These are phyloP conservation scores for Begonia masoniana DNA, from an alignment of 306 rosid species.

Conservation along the genomic window DNA sequence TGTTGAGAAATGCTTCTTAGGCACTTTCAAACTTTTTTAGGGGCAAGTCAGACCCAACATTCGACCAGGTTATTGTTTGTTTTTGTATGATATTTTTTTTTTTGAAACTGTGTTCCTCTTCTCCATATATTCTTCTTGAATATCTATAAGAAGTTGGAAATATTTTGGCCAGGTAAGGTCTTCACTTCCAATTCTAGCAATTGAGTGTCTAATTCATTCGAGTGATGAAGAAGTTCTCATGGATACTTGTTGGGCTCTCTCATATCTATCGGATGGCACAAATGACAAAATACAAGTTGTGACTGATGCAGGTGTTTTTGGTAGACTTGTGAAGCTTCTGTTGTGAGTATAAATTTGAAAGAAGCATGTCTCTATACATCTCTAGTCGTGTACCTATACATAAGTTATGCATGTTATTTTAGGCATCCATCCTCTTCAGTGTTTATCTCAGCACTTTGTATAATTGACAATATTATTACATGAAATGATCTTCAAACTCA, in stretches of 20 bases:
- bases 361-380: not conserved
- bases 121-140: too few relatives aligned
- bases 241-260: conserved; percentile 73
- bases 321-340: conserved; percentile 46
- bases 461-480: conserved; percentile 61
- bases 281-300: conserved; percentile 72
- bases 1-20: conserved; percentile 73
- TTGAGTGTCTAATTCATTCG: conserved; percentile 52
- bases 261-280: conserved; percentile 67
- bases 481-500: conserved; percentile 66
- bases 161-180: conserved; percentile 40
- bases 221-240: conserved; percentile 67
- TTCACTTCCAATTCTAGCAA: conserved; percentile 38
- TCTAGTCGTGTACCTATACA: not conserved
- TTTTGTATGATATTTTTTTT: not conserved
- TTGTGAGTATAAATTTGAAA: conserved; percentile 26
- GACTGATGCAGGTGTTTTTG: conserved; percentile 58
- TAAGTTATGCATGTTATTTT: conserved; percentile 5
- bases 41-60: conserved; percentile 69
- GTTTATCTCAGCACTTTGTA: conserved; percentile 61
- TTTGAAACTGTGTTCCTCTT: too few relatives aligned
- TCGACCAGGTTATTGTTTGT: conserved; percentile 36
- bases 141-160: too few relatives aligned
- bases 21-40: conserved; percentile 64
- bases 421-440: conserved; percentile 73